phyloP scores from a whole-genome alignment of 192 early-diverging fungal genomes.

The Coemansia sp. region DNA sequence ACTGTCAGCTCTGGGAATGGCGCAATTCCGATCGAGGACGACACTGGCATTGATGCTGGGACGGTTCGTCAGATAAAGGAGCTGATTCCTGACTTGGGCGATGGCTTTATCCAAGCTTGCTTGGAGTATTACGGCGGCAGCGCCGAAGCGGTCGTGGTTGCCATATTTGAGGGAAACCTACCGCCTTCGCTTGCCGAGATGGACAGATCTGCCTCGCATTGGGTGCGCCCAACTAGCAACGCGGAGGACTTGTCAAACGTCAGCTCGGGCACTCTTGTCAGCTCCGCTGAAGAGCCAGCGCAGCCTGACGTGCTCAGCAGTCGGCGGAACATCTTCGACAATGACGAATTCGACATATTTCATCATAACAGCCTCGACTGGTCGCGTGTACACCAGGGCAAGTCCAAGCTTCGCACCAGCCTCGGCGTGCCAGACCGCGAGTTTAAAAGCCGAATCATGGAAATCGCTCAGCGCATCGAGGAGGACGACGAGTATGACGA shows the following conservation, averaged over 20 bases:
- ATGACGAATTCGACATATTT: slow-evolving; percentile 95
- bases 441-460: slow-evolving; percentile 42
- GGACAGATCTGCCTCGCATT: slow-evolving; percentile 58
- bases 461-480: slow-evolving; percentile 51
- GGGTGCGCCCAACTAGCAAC: neutral
- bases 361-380: slow-evolving; percentile 63
- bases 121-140: slow-evolving; percentile 68
- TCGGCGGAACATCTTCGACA: slow-evolving; percentile 87
- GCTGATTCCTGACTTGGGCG: slow-evolving; percentile 86
- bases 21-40: no score
- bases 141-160: slow-evolving; percentile 76
- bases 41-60: slow-evolving; percentile 11
- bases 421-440: slow-evolving; percentile 15
- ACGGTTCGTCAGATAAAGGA: slow-evolving; percentile 85
- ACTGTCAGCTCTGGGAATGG: slow-evolving; percentile 6
- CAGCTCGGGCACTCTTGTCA: neutral
- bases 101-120: slow-evolving; percentile 90
- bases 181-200: slow-evolving; percentile 68
- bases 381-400: slow-evolving; percentile 72
- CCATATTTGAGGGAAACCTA: slow-evolving; percentile 77
- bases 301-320: slow-evolving; percentile 46
- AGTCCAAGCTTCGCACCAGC: slow-evolving; percentile 40
- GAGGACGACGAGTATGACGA: slow-evolving; percentile 95
- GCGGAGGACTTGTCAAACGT: neutral
- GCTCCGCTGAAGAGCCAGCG: neutral